These are phyloP conservation scores for Oryza australiensis DNA, from an alignment of 176 grass and related monocot genomes.

Conservation along the genomic window DNA sequence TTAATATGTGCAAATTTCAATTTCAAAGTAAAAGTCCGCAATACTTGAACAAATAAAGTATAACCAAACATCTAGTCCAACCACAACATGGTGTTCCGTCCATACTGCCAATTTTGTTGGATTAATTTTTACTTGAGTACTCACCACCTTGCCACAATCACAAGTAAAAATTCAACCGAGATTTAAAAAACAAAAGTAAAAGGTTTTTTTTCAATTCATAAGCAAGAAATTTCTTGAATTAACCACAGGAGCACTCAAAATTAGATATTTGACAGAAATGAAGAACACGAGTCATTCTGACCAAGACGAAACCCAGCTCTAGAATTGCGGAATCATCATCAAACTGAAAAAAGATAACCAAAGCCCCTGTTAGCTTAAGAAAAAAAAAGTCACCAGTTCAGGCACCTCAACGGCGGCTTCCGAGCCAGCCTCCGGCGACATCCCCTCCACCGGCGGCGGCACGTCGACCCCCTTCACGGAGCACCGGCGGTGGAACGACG, in stretches of 20 bases:
- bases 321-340: background rate
- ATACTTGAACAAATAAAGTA: background rate
- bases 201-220: background rate
- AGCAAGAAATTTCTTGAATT: background rate
- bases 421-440: slow-evolving; percentile 28
- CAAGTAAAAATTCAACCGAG: background rate
- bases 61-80: background rate
- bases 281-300: background rate
- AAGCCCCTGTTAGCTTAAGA: background rate
- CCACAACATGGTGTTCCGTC: background rate
- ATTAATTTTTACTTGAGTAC: background rate
- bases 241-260: background rate
- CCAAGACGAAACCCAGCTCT: background rate
- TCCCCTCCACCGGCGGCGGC: slow-evolving; percentile 10
- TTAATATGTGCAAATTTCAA: background rate
- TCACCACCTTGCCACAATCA: background rate
- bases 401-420: slow-evolving; percentile 41
- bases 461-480: slow-evolving; percentile 45
- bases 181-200: background rate
- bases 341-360: background rate
- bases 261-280: background rate
- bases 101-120: background rate
- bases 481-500: slow-evolving; percentile 33
- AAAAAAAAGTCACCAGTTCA: slow-evolving; percentile 60
- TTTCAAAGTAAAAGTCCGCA: background rate